A percentile compares a stretch with the other conserved stretches of the same genome.
Conservation (phyloP, 129 eudicot species). For the Artemisia annua region DNA sequence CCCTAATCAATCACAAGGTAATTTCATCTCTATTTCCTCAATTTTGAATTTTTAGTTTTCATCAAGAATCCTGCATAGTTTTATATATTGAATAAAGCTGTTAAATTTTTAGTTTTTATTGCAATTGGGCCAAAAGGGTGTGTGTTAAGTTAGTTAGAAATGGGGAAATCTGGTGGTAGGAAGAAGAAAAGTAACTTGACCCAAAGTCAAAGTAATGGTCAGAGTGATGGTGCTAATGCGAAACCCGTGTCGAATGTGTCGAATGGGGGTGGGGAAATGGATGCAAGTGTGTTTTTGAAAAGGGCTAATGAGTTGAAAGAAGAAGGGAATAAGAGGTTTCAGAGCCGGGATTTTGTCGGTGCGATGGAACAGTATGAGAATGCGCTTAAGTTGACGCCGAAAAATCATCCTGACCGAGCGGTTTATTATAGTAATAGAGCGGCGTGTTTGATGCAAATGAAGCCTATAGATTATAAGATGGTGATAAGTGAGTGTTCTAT, state of each 20-base stretch:
- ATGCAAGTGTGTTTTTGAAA: constrained; percentile 66
- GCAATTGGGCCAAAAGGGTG: constrained; percentile 14
- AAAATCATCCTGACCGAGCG: constrained; percentile 78
- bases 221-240: constrained; percentile 30
- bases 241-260: constrained; percentile 43
- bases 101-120: constrained; percentile 6
- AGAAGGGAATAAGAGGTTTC: constrained; percentile 90
- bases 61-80: too few species aligned
- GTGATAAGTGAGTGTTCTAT: constrained; percentile 77
- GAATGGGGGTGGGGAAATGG: constrained; percentile 54
- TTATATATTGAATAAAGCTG: neutral
- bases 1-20: constrained; percentile 24
- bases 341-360: constrained; percentile 72
- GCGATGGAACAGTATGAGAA: constrained; percentile 83
- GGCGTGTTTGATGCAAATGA: constrained; percentile 98
- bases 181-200: constrained; percentile 52
- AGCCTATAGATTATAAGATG: constrained; percentile 76
- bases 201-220: constrained; percentile 16
- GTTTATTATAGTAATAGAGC: constrained; percentile 90
- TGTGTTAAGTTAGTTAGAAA: constrained; percentile 23
- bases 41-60: neutral
- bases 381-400: constrained; percentile 81
- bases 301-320: constrained; percentile 92
- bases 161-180: constrained; percentile 90
- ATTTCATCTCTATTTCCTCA: constrained; percentile 16